A percentile compares a stretch with the other conserved stretches of the same genome.
Conservation (phyloP, 495 filamentous ascomycete genomes). For the Aspergillus olivimuriae region DNA sequence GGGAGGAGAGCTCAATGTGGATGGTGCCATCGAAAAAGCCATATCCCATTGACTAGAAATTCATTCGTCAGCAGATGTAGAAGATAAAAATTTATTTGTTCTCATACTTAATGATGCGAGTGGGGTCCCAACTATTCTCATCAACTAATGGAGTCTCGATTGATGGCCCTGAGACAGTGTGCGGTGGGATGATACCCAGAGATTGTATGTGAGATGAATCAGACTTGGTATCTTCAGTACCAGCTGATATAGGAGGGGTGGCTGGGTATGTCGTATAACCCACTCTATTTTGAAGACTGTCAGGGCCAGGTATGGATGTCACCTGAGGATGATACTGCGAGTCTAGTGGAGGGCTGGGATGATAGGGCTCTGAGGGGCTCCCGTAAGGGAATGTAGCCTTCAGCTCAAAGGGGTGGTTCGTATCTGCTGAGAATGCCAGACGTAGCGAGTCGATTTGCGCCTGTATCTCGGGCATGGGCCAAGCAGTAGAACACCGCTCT, state of each 20-base stretch:
- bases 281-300: constrained; percentile 53
- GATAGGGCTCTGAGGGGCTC: constrained; percentile 60
- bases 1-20: constrained; percentile 45
- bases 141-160: constrained; percentile 57
- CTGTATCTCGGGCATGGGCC: constrained; percentile 91
- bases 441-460: constrained; percentile 84
- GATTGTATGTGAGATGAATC: constrained; percentile 76
- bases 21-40: constrained; percentile 67
- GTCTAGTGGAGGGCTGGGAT: constrained; percentile 57
- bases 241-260: constrained; percentile 74
- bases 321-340: constrained; percentile 36
- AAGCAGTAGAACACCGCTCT: constrained; percentile 75
- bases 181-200: constrained; percentile 63
- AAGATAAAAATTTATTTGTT: constrained; percentile 30
- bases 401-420: constrained; percentile 76
- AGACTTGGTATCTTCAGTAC: constrained; percentile 68
- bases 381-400: constrained; percentile 85
- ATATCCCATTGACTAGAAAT: constrained; percentile 76
- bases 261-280: constrained; percentile 72
- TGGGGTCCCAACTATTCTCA: constrained; percentile 79
- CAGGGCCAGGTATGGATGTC: constrained; percentile 23
- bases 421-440: constrained; percentile 89
- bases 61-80: constrained; percentile 20
- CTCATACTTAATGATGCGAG: constrained; percentile 93
- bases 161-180: constrained; percentile 38